Evolutionary conservation across 352 stramenopile genomes (phyloP), one percentile per base, ranked within the genome.

Genomic region (Globisporangium nagaii): DNA sequence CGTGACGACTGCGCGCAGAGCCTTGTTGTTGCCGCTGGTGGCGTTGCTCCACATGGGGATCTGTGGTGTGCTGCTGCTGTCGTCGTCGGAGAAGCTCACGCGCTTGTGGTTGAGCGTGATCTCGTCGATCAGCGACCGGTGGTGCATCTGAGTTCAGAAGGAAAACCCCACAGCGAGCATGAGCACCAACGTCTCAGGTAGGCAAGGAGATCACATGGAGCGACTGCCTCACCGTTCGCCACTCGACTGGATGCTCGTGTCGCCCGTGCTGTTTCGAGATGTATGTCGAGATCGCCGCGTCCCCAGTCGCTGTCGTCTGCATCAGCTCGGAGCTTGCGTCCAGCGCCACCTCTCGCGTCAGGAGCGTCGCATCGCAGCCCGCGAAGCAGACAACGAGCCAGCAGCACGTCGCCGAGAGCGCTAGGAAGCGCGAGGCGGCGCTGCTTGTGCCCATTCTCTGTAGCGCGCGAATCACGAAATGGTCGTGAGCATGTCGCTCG

Each of bases 51-150:
- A 60, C 32, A 34, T 17, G 9, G 43, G 53, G 24, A 60, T 51
- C 2, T 27, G 53, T 1, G 43, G 11, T 12, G 15, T 20, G 7
- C 25, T 19, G 43, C 36, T 20, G 7, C 25, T 19, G 43, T 44
- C 8, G 13, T 22, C 52, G 25, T 20, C 0, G 0, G 30, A n/a
- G 17, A 60, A 60, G 31, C 13, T 17, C 13, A 60, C 35, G 3
- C 34, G 34, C 35, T 51, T 27, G 17, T 41, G 53, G 34, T 60
- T 60, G 34, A 60, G 53, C 19, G 34, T 20, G 24, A 53, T 25
- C 5, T 60, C 53, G 3, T 28, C 28, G 42, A 60, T 47, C 17
- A 60, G 34, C 32, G 34, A n/a, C 15, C 13, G 28, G 28, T 53
- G 42, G 17, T 31, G 15, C 13, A 53, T 36, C 53, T 52, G 9